Conservation (phyloP, 768 basidiomycete genomes). For the Rhodosporidiobolus odoratus region DNA sequence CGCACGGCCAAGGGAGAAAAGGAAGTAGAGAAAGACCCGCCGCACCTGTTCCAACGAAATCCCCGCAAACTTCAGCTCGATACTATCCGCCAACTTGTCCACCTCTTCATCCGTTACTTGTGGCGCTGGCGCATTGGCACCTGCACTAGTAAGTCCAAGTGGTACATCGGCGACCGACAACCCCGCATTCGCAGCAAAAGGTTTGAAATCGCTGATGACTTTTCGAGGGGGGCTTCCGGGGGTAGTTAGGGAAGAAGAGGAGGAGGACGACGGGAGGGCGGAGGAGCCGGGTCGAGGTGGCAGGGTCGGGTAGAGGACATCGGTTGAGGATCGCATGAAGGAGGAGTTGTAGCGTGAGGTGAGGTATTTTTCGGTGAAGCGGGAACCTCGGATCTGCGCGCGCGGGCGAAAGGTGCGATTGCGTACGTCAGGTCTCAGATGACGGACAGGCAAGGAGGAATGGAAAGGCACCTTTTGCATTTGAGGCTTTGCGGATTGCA, state of each 20-base stretch:
- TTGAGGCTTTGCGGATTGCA: conserved; percentile 67
- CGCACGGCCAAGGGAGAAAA: background rate
- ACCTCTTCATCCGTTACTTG: conserved; percentile 16
- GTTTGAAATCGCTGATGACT: conserved; percentile 79
- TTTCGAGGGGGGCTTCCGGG: conserved; percentile 70
- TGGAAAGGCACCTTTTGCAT: conserved; percentile 64
- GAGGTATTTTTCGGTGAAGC: conserved; percentile 95
- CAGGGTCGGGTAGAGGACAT: conserved; percentile 22
- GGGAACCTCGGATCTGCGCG: conserved; percentile 79
- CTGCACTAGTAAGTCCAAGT: conserved; percentile 60
- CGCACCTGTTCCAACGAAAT: conserved; percentile 88
- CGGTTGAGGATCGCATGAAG: conserved; percentile 43
- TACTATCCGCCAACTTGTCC: conserved; percentile 57
- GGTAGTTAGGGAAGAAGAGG: conserved; percentile 2
- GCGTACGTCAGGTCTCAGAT: too few species aligned
- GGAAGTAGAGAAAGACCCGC: background rate
- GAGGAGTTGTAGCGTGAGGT: conserved; percentile 52
- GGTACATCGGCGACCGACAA: conserved; percentile 56
- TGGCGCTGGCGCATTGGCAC: conserved; percentile 40
- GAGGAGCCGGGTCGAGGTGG: conserved; percentile 34
- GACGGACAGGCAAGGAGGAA: background rate
- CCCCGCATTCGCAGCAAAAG: conserved; percentile 69
- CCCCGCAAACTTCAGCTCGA: conserved; percentile 72
- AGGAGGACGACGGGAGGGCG: too few species aligned
- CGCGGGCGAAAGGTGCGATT: too few species aligned